Evolutionary conservation across 1,284 basidiomycete genomes (phyloP).

Genomic region (Inonotus hispidus): DNA sequence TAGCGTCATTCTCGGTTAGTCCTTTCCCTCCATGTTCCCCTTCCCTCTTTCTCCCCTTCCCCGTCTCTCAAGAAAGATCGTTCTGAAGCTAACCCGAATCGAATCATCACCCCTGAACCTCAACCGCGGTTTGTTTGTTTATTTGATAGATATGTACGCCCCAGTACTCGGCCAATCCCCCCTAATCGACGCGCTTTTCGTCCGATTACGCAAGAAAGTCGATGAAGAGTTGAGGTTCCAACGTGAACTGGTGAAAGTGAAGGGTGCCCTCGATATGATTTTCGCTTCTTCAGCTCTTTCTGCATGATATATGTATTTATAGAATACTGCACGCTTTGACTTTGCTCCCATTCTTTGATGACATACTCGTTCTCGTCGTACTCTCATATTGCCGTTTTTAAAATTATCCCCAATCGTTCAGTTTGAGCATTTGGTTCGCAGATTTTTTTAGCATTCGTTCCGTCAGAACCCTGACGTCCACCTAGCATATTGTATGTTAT

Average conservation of each 20-base stretch:
- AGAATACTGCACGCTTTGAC: neutral
- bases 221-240: slow-evolving; percentile 88
- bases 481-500: no score
- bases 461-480: no score
- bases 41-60: slow-evolving; percentile 9
- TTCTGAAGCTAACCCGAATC: no score
- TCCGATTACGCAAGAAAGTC: slow-evolving; percentile 80
- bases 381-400: no score
- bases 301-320: neutral
- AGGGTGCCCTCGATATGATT: slow-evolving; percentile 92
- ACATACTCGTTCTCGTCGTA: neutral
- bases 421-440: no score
- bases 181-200: slow-evolving; percentile 84
- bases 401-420: no score
- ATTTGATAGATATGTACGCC: slow-evolving; percentile 77
- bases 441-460: no score
- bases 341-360: neutral
- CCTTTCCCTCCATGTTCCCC: neutral
- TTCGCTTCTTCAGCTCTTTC: slow-evolving; percentile 55
- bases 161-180: slow-evolving; percentile 91
- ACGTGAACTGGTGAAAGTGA: slow-evolving; percentile 76
- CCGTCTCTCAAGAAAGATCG: no score
- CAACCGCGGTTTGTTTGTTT: neutral
- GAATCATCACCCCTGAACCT: no score
- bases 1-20: slow-evolving; percentile 73